Base-by-base conservation (phyloP, 441 rosid genomes). In the Corymbia calophylla region DNA sequence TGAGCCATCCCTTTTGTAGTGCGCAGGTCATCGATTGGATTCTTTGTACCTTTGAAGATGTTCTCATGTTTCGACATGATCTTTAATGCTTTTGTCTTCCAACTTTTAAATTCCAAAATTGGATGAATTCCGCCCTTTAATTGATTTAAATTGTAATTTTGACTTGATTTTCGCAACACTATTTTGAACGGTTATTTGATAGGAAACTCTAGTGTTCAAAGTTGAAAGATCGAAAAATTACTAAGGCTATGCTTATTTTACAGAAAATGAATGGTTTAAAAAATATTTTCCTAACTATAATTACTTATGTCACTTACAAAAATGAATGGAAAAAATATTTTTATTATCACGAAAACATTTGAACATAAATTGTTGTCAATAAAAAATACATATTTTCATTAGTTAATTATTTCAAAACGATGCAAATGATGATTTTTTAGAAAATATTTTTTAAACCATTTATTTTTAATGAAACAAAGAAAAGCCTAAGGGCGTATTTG, bases 201-300 rank as follows among this genome's bases (percentile, higher is more conserved):
- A 7, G 1, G 44, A 77, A 44, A 39, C 5, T 39, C 10, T 14
- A 14, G 15, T 44, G 27, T 44, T 77, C 1, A 2, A 14, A 77
- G 51, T 23, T 23, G 15, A 44, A 77, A 77, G 7, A 77, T 44
- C 2, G 39, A 70, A 15, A 19, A 70, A 35, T 70, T 70, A 35
- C 49, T 23, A 9, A 9, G 77, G 21, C 7, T 9, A 9, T 5
- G 25, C 9, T 32, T 17, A 0, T 9, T 31, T 5, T 3, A 0
- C 5, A 3, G 0, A 68, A 66, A 68, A 68, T 32, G 2, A 68
- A 17, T 1, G 0, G 1, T 31, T 68, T 5, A 2, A 1, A 3
- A 68, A 17, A 68, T 0, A 9, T 68, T 68, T 68, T 68, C 0
- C 7, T 31, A 32, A 31, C 17, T 31, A 31, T 8, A 3, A 68